Conservation (phyloP, 1,139 yeast genomes). For the Hanseniaspora gamundiae region DNA sequence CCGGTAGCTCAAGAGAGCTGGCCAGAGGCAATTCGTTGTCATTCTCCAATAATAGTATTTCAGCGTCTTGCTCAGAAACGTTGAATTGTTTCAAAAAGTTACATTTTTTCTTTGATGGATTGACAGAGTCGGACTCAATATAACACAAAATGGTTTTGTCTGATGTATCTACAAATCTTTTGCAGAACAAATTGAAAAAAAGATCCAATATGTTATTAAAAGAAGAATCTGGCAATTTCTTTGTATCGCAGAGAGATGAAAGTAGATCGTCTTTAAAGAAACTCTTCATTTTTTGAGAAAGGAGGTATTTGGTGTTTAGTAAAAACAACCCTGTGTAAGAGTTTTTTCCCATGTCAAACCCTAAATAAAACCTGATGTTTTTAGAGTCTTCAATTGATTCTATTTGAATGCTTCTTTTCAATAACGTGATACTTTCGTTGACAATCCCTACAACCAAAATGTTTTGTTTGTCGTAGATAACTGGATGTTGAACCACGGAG, state of each 20-base stretch:
- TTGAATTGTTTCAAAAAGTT: constrained; percentile 38
- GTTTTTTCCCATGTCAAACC: constrained; percentile 4
- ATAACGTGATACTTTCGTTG: constrained; percentile 31
- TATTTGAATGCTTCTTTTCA: constrained; percentile 28
- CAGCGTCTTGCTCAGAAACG: constrained; percentile 30
- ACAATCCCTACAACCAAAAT: constrained; percentile 33
- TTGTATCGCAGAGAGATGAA: constrained; percentile 10
- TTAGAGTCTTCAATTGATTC: constrained; percentile 21
- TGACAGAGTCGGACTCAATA: constrained; percentile 35
- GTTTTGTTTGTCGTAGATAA: constrained; percentile 21
- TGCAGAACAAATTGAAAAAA: neutral
- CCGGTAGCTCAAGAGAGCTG: constrained; percentile 10
- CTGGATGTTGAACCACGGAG: neutral
- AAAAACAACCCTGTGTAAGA: constrained; percentile 27
- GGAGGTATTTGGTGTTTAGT: constrained; percentile 31
- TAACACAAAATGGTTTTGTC: constrained; percentile 31
- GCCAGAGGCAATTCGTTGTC: constrained; percentile 15
- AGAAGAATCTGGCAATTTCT: constrained; percentile 17
- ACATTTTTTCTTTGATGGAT: constrained; percentile 40
- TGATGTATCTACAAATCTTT: neutral
- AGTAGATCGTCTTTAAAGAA: constrained; percentile 17
- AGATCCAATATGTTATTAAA: constrained; percentile 31
- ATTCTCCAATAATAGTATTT: constrained; percentile 27
- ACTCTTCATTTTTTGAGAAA: constrained; percentile 28
- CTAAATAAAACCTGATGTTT: neutral